Base-by-base conservation (phyloP, 2,329 filamentous ascomycete species). In the Teratosphaeria nubilosa region DNA sequence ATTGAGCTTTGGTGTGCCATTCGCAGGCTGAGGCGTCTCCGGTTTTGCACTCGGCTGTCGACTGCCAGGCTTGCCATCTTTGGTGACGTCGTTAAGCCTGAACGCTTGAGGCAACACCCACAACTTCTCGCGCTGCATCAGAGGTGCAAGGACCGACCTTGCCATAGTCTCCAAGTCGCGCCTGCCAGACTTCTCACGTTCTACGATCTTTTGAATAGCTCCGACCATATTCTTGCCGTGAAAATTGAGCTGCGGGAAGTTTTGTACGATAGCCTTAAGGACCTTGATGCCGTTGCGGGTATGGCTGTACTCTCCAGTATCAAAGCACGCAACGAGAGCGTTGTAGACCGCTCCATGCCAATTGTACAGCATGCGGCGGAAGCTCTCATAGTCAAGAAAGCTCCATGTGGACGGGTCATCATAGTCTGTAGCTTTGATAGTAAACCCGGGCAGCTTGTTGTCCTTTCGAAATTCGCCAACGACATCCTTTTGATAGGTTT, bases 271-370 rank as follows among this genome's bases (percentile, higher is more conserved):
- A 11, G 84, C 82, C 70, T 94, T 95, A 59, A 99, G 79, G 3
- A 97, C 81, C 59, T 88, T 94, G 64, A 97, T 95, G 51, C 91
- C 90, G 70, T 99, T 99, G 57, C 92, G 86, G 70, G 97, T 95
- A 72, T 96, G 91, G 87, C 96, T 96, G 82, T 94, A 99, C 73
- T 97, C 92, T 32, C 83, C 85, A 30, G 87, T 86, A 20, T 84
- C 84, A 53, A 99, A 80, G 70, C 92, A 96, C 41, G 82, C 82
- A 70, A 91, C 91, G 57, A 99, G 77, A 2, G 92, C 90, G 54
- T 78, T 82, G 66, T 87, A 88, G 51, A 99, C 76, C 62, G 88
- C 85, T 66, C 87, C 85, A 73, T 99, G 95, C 91, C 92, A 97
- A 65, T 89, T 88, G 77, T 88, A 94, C 32, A 96, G 78, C 56